Base-by-base conservation (phyloP, 768 basidiomycete species). In the Tremella fuciformis region DNA sequence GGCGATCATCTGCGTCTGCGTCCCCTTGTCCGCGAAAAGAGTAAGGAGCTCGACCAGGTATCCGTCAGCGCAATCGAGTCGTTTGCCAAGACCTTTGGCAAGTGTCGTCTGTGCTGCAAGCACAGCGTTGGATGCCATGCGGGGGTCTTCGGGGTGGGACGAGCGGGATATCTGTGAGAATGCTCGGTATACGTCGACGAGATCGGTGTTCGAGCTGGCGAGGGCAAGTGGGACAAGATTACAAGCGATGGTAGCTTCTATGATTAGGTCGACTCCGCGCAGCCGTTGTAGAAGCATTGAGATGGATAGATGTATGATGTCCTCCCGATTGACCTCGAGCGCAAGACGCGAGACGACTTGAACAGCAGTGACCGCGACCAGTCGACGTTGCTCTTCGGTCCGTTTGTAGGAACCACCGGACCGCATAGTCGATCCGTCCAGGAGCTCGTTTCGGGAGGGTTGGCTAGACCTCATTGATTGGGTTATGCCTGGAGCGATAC, bases 201-300 rank as follows among this genome's bases (percentile, higher is more conserved):
- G 91, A 2, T 89, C 83, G 55, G 81, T 82, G 60, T 85, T 83
- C 0, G 88, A 86, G 0, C 90, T 88, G 49, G 83, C 82, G 41
- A 93, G 80, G 0, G 91, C 92, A 16, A 98, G 81, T 59, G 93
- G 90, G 7, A 93, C 91, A 13, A 98, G 81, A 70, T 91, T 93
- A 71, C 88, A 88, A 1, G 91, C 87, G 59, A 96, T 93, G 0
- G 89, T 88, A 22, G 91, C 89, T 76, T 97, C 91, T 15, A 91
- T 88, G 0, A 86, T 84, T 0, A 89, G 86, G 67, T 96, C 93
- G 2, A 89, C 88, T 19, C 85, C 84, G 22, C 88, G 84, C 19
- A 94, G 79, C 6, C 91, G 84, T 77, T 96, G 93, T 39, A 96
- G 78, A 9, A 97, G 79, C 91, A 96, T 94, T 0, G 91, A 92